Conservation (phyloP, 768 basidiomycete genomes). For the Rhizopogon vesiculosus region DNA sequence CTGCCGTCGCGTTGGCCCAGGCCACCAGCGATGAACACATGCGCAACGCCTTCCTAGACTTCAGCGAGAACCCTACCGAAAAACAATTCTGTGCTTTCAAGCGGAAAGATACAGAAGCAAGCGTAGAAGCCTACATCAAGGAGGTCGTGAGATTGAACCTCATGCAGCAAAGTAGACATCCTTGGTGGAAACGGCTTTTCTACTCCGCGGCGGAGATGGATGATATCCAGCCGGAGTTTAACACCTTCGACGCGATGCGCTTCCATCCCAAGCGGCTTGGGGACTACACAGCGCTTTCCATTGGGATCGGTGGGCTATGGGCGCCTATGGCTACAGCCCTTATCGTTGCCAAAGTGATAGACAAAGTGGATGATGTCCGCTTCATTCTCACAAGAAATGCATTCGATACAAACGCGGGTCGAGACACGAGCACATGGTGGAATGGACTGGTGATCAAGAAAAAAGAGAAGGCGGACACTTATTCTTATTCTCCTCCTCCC, state of each 20-base stretch:
- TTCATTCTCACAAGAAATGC: conserved; percentile 13
- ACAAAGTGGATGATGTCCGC: conserved; percentile 25
- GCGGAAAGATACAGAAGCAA: conserved; percentile 7
- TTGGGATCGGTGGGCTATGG: conserved; percentile 43
- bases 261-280: conserved; percentile 24
- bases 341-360: conserved; percentile 38
- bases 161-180: background rate
- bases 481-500: background rate
- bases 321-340: conserved; percentile 48
- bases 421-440: conserved; percentile 40
- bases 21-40: conserved; percentile 9
- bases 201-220: conserved; percentile 14
- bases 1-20: conserved; percentile 40
- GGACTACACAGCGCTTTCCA: conserved; percentile 30
- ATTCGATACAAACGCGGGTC: background rate
- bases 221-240: conserved; percentile 25
- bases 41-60: conserved; percentile 29
- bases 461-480: background rate
- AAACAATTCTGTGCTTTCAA: conserved; percentile 10
- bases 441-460: conserved; percentile 31
- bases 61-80: conserved; percentile 27
- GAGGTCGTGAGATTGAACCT: conserved; percentile 24
- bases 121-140: conserved; percentile 19
- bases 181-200: conserved; percentile 11
- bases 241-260: conserved; percentile 39